Percentiles rank a stretch among this genome's conserved stretches.
Evolutionary conservation across 345 rosid species (phyloP).

Genomic region (Murraya koenigii): DNA sequence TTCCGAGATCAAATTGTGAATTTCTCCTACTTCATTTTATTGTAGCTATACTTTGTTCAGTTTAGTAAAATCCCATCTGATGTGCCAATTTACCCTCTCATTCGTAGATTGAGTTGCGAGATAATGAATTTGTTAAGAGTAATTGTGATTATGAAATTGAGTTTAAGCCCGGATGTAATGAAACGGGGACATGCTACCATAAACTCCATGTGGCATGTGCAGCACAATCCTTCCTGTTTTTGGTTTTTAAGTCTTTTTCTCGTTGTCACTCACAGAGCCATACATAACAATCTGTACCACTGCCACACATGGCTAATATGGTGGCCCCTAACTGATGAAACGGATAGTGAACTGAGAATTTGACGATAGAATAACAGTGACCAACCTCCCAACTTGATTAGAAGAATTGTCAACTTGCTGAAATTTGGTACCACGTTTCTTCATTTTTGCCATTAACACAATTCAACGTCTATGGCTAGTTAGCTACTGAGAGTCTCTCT

Average conservation of each 20-base stretch:
- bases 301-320: not conserved
- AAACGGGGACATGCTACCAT: too few relatives aligned
- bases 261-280: too few relatives aligned
- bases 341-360: not conserved
- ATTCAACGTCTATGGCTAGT: not conserved
- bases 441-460: not conserved
- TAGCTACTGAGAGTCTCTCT: not conserved
- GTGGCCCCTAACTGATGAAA: not conserved
- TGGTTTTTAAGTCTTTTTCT: too few relatives aligned
- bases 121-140: not conserved
- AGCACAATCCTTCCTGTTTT: too few relatives aligned
- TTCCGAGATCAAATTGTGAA: slow-evolving; percentile 58
- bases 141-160: too few relatives aligned
- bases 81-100: not conserved
- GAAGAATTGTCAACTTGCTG: not conserved
- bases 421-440: not conserved
- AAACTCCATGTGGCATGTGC: too few relatives aligned
- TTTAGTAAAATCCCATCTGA: not conserved
- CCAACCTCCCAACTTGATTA: not conserved
- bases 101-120: not conserved
- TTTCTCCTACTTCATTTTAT: not conserved
- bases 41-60: not conserved
- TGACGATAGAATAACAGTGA: not conserved
- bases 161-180: too few relatives aligned
- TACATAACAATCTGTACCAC: too few relatives aligned